Evolutionary conservation across 139 green algal genomes (phyloP), one percentile per base, ranked within the genome.

Genomic region (Zygnema cylindricum): DNA sequence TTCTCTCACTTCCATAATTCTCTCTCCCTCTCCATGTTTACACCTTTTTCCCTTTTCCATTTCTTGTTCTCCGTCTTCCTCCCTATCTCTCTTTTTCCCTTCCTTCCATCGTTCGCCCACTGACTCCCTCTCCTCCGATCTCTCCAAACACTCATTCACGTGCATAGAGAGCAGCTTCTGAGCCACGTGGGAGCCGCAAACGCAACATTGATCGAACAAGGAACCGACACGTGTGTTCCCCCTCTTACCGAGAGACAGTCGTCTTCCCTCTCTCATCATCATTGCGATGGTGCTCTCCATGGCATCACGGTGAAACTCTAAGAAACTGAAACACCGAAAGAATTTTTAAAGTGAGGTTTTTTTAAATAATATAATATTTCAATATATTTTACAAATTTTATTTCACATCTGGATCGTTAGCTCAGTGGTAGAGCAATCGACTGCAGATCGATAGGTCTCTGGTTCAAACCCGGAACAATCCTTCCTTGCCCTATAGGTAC

Each of bases 31-130:
- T 63, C 49, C 49, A 7, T 16, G 7, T 16, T 25, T 16, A 25
- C 49, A 25, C 49, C 16, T 16, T 63, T 16, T 63, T 16, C 49
- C 49, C 7, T 63, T 63, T 16, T 16, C 49, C 16, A 30, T 83
- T 35, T 83, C 76, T 55, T 36, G 69, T n/a, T 83, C 76, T 83
- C 76, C 76, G 43, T 11, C n/a, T 7, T 83, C n/a, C 7, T 63
- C 49, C 49, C 49, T 16, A 7, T 16, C 7, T 16, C 16, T 16
- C 16, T 16, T 63, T 16, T 63, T 16, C 16, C 49, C 49, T 16
- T 25, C 16, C 16, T 16, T 16, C 49, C 16, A 30, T 83, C 76
- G 69, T 35, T 55, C 49, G 69, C 41, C 71, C 76, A 75, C 76
- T 35, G 43, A 3, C n/a, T 7, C 49, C 49, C 49, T 16, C 49